Evolutionary conservation across 106 monocot species (phyloP).

Genomic region (Chionographis japonica): DNA sequence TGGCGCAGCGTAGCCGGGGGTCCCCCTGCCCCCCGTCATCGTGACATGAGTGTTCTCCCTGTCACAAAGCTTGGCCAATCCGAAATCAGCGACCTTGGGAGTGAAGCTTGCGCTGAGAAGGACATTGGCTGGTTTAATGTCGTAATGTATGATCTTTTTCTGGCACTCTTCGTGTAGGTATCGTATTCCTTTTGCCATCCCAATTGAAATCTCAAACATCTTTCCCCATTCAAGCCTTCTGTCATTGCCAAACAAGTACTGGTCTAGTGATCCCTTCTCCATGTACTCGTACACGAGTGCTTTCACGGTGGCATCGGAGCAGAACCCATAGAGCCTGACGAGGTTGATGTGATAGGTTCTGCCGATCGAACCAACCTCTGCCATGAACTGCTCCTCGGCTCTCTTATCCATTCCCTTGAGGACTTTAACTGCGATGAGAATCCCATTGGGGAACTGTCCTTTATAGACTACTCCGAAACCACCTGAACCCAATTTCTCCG

Average conservation of each 20-base stretch:
- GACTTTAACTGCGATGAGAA: constrained; percentile 22
- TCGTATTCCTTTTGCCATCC: constrained; percentile 19
- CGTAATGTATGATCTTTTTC: constrained; percentile 20
- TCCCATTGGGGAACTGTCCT: constrained; percentile 20
- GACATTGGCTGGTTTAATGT: constrained; percentile 39
- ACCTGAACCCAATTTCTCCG: constrained; percentile 22
- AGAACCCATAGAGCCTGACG: constrained; percentile 33
- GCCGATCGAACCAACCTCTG: constrained; percentile 17
- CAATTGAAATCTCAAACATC: constrained; percentile 16
- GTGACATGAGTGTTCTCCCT: constrained; percentile 6
- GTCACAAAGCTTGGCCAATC: constrained; percentile 27
- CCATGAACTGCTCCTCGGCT: constrained; percentile 31
- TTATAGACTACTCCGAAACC: constrained; percentile 29
- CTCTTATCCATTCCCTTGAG: constrained; percentile 12
- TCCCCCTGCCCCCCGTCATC: constrained; percentile 13
- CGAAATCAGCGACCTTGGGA: constrained; percentile 37
- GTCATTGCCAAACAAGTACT: constrained; percentile 6
- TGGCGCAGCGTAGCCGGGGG: constrained; percentile 29
- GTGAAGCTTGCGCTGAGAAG: constrained; percentile 17
- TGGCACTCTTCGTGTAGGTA: constrained; percentile 28
- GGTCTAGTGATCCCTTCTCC: constrained; percentile 27
- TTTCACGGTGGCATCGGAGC: constrained; percentile 18
- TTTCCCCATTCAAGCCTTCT: constrained; percentile 5
- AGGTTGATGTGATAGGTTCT: constrained; percentile 23
- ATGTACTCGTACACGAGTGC: constrained; percentile 36